Conservation (phyloP, 106 monocot species). For the Posidonia australis region DNA sequence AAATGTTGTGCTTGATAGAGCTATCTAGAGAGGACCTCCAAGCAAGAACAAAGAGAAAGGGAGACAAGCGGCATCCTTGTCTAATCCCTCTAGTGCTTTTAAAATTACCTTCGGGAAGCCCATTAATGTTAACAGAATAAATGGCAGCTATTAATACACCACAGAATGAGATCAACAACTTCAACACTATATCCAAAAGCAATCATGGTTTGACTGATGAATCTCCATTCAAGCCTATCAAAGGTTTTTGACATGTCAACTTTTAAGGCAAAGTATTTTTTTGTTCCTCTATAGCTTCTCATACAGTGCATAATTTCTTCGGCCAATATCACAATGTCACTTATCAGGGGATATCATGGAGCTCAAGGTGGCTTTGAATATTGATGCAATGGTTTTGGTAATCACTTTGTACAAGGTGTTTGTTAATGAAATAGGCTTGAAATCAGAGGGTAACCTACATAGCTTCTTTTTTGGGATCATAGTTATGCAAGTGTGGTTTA, state of each 20-base stretch:
- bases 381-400: background rate
- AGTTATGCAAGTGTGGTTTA: background rate
- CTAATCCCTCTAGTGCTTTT: background rate
- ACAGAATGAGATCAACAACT: background rate
- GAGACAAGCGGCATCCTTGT: background rate
- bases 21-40: background rate
- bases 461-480: background rate
- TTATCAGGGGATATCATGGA: no score
- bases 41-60: background rate
- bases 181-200: background rate
- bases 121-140: background rate
- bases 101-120: background rate
- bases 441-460: background rate
- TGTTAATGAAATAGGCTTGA: background rate
- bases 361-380: no score
- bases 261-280: background rate
- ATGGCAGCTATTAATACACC: background rate
- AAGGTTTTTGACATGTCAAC: background rate
- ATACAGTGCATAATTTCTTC: no score
- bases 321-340: no score
- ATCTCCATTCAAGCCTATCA: background rate
- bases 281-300: no score
- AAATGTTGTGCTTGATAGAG: no score
- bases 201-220: background rate
- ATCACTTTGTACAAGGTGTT: background rate